These are phyloP conservation scores for Spiromastix sp. DNA, from an alignment of 2,329 filamentous ascomycete species.

Conservation along the genomic window DNA sequence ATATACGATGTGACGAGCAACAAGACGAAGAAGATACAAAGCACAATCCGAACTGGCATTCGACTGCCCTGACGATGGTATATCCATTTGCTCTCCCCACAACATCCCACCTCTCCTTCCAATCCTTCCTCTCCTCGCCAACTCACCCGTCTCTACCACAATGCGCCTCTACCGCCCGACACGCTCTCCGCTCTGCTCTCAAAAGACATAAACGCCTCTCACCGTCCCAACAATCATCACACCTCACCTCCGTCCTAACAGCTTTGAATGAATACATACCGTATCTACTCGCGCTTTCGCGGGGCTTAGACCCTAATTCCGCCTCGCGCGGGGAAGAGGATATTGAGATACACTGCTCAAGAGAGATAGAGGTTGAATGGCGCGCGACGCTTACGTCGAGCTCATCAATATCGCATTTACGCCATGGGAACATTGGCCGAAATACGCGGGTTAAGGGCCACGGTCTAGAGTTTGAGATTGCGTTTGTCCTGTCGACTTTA, in stretches of 20 bases:
- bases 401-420: slow-evolving; percentile 23
- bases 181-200: slow-evolving; percentile 69
- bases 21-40: no score
- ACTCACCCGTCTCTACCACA: slow-evolving; percentile 85
- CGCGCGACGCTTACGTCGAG: slow-evolving; percentile 57
- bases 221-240: slow-evolving; percentile 55
- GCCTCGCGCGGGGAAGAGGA: slow-evolving; percentile 37
- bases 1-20: slow-evolving; percentile 1
- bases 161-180: slow-evolving; percentile 70
- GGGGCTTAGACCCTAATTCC: slow-evolving; percentile 51
- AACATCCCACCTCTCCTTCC: slow-evolving; percentile 77
- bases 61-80: slow-evolving; percentile 70
- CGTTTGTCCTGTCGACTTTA: slow-evolving; percentile 66
- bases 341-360: slow-evolving; percentile 38
- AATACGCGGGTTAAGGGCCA: slow-evolving; percentile 51
- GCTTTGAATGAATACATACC: slow-evolving; percentile 70
- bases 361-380: slow-evolving; percentile 66
- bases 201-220: slow-evolving; percentile 87
- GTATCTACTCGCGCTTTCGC: slow-evolving; percentile 68
- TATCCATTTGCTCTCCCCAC: slow-evolving; percentile 83
- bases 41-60: no score
- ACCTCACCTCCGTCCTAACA: slow-evolving; percentile 59
- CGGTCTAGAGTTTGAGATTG: slow-evolving; percentile 73
- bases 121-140: slow-evolving; percentile 62
- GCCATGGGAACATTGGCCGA: slow-evolving; percentile 9